phyloP scores from a whole-genome alignment of 495 filamentous ascomycete genomes.

The Delitschia confertaspora region DNA sequence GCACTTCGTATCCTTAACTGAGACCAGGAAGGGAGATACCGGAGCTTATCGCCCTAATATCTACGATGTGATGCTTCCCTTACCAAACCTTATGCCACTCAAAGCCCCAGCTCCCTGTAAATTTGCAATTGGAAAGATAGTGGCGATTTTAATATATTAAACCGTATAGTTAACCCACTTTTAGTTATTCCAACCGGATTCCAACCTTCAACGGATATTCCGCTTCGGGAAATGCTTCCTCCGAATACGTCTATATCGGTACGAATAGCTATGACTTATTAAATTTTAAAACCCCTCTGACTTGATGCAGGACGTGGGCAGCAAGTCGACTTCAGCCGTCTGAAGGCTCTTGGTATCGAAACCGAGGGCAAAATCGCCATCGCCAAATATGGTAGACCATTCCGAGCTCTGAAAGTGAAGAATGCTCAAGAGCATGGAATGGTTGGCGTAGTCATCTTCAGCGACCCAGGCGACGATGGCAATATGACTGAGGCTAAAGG shows the following conservation, averaged over 20 bases:
- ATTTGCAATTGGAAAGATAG: too few relatives aligned
- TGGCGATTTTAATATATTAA: too few relatives aligned
- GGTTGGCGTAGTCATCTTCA: conserved; percentile 33
- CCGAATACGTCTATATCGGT: conserved; percentile 32
- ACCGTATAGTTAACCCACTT: neutral
- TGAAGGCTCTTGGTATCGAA: conserved; percentile 25
- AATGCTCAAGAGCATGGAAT: conserved; percentile 31
- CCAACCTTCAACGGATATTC: conserved; percentile 34
- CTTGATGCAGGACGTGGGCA: conserved; percentile 12
- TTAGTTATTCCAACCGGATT: conserved; percentile 22
- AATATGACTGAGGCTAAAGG: conserved; percentile 32
- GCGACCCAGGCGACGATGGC: conserved; percentile 31
- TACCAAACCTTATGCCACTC: too few relatives aligned
- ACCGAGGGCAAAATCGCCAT: conserved; percentile 34
- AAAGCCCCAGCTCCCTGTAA: too few relatives aligned
- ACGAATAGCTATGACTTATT: too few relatives aligned
- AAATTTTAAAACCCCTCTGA: neutral
- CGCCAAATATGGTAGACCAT: conserved; percentile 30
- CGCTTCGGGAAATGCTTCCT: conserved; percentile 27
- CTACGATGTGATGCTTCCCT: too few relatives aligned
- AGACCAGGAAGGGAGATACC: too few relatives aligned
- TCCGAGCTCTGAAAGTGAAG: conserved; percentile 31
- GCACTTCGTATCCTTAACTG: too few relatives aligned
- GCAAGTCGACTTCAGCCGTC: conserved; percentile 29
- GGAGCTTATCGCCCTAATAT: too few relatives aligned